Evolutionary conservation across 768 basidiomycete genomes (phyloP).

Genomic region (Tricholoma matsutake): DNA sequence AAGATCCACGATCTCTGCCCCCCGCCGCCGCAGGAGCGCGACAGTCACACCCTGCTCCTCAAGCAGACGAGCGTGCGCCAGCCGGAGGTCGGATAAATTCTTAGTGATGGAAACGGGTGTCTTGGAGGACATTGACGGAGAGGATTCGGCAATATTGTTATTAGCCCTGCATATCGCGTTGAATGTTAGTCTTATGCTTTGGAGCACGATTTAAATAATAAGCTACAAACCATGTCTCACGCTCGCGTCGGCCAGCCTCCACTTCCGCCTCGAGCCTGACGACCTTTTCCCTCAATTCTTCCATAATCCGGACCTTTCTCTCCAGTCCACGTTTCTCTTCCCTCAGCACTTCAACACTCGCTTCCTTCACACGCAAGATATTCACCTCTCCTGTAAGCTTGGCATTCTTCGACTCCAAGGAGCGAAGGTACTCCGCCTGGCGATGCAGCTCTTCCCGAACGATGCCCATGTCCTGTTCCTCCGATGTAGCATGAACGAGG

Average conservation of each 20-base stretch:
- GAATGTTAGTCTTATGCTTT: constrained; percentile 41
- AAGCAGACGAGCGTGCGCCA: constrained; percentile 58
- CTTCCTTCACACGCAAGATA: constrained; percentile 50
- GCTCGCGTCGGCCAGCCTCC: not conserved
- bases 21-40: constrained; percentile 51
- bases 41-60: constrained; percentile 62
- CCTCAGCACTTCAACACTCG: constrained; percentile 63
- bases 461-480: constrained; percentile 50
- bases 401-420: constrained; percentile 57
- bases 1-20: constrained; percentile 45
- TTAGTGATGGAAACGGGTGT: constrained; percentile 2
- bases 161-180: not conserved
- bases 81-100: constrained; percentile 29
- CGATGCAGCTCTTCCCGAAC: constrained; percentile 67
- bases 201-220: constrained; percentile 30
- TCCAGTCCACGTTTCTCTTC: constrained; percentile 47
- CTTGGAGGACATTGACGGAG: not conserved
- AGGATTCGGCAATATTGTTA: constrained; percentile 35
- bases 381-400: constrained; percentile 52
- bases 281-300: constrained; percentile 22
- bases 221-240: not conserved
- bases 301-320: not conserved
- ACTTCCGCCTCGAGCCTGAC: constrained; percentile 2
- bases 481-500: constrained; percentile 32
- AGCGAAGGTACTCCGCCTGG: constrained; percentile 58